Base-by-base conservation (phyloP, 108 stramenopile genomes). In the Cyclostephanos invisitatus region DNA sequence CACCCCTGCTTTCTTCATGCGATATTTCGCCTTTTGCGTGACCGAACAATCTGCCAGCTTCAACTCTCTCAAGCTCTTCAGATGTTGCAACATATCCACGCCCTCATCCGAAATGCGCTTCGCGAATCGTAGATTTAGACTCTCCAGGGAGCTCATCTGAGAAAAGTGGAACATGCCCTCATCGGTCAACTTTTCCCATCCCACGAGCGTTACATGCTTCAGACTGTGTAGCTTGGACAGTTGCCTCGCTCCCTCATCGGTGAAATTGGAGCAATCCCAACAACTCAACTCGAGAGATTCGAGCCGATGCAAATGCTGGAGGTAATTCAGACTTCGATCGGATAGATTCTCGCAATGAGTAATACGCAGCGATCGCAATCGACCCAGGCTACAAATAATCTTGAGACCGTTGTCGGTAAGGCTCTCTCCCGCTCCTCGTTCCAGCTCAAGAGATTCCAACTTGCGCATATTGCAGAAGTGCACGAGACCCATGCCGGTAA, bases 141-240 rank as follows among this genome's bases (percentile, higher is more conserved):
- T 73, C 68, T 90, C 89, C 61, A 91, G 53, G 1, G 91, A 82
- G 48, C 81, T 90, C 67, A 95, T 88, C 48, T 84, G 74, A 6
- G 91, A 81, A 38, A 95, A 53, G 40, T 91, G 75, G 21, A 67
- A 71, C 48, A 90, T 81, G 11, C 94, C 94, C 48, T 42, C 46
- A 75, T 95, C 94, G 4, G 90, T 87, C 21, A 80, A 54, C 32
- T 66, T 18, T 17, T 74, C 79, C 79, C 79, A 95, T 68, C 47
- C 90, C 46, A 29, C 90, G 79, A 51, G 83, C 72, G 74, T 89
- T 74, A 67, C 85, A 51, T 66, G 88, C 86, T 84, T 72, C 24
- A 95, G 47, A 38, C 51, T 55, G 14, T 75, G 83, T 56, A 95
- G 44, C 25, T 75, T 60, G 9, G 90, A 80, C 27, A 95, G 59